These are phyloP conservation scores for Pterocarpus macrocarpus DNA, from an alignment of 306 rosid genomes.

Conservation along the genomic window DNA sequence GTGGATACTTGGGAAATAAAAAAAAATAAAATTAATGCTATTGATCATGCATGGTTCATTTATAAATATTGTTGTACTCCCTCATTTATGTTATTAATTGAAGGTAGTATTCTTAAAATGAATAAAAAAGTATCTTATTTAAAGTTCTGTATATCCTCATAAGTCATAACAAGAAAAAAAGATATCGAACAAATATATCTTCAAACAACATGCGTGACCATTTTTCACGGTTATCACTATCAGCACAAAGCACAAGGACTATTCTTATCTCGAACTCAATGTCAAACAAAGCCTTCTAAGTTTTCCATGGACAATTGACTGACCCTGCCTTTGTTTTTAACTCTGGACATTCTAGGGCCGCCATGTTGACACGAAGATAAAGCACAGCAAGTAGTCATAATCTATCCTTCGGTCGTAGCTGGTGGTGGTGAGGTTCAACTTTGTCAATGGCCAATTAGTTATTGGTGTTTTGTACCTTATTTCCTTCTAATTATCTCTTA, in stretches of 20 bases:
- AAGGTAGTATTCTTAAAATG: background rate
- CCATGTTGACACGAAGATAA: too few species aligned
- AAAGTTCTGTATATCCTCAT: background rate
- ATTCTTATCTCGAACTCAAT: background rate
- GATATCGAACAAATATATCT: background rate
- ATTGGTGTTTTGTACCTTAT: too few species aligned
- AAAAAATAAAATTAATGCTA: too few species aligned
- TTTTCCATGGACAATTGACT: conserved; percentile 32
- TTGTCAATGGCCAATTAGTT: too few species aligned
- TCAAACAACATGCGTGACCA: background rate
- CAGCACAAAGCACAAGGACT: background rate
- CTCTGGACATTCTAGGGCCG: background rate
- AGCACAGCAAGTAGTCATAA: too few species aligned
- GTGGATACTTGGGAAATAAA: too few species aligned
- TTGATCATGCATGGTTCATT: too few species aligned
- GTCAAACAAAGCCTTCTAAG: conserved; percentile 9
- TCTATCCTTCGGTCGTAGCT: too few species aligned
- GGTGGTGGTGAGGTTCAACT: too few species aligned
- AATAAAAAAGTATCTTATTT: background rate
- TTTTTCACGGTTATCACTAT: too few species aligned
- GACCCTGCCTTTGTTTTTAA: conserved; percentile 7
- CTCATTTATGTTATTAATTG: background rate
- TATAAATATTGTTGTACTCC: too few species aligned
- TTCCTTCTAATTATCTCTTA: too few species aligned
- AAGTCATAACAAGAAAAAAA: background rate